Evolutionary conservation across 495 filamentous ascomycete genomes (phyloP).

Genomic region (Aspergillus nanangensis): DNA sequence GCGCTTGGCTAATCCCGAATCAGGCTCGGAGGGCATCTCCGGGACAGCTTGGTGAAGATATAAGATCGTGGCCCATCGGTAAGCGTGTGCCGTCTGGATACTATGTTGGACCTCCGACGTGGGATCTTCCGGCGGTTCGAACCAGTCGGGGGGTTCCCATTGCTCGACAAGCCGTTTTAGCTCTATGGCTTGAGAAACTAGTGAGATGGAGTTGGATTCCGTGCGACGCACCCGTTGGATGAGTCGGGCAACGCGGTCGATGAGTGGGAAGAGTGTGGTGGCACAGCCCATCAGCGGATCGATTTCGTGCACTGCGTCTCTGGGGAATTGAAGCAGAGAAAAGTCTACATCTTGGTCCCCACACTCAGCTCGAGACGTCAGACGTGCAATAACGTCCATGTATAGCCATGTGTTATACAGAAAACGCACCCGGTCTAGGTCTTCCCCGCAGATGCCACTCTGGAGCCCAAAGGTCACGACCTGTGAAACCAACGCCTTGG

Average conservation of each 20-base stretch:
- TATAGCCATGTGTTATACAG: conserved; percentile 78
- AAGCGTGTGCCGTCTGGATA: conserved; percentile 69
- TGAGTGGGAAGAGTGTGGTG: conserved; percentile 66
- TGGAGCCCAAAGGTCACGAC: conserved; percentile 44
- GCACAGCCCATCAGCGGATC: conserved; percentile 78
- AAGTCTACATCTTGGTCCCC: conserved; percentile 50
- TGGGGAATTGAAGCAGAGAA: conserved; percentile 33
- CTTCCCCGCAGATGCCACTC: conserved; percentile 26
- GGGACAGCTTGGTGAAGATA: conserved; percentile 78
- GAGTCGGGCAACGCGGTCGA: conserved; percentile 64
- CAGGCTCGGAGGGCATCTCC: conserved; percentile 58
- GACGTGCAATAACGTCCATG: conserved; percentile 74
- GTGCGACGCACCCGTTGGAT: conserved; percentile 59
- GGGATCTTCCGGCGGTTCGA: conserved; percentile 63
- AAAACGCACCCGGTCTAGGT: conserved; percentile 58
- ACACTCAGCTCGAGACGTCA: conserved; percentile 63
- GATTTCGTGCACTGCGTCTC: conserved; percentile 50
- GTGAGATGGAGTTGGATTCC: conserved; percentile 52
- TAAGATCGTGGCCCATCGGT: conserved; percentile 69
- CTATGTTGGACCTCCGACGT: conserved; percentile 61
- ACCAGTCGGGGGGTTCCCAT: conserved; percentile 57
- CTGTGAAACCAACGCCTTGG: conserved; percentile 59
- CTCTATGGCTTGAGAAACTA: conserved; percentile 62
- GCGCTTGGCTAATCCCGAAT: conserved; percentile 57
- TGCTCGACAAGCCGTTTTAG: conserved; percentile 58